Evolutionary conservation across 2,329 filamentous ascomycete species (phyloP), one percentile per base, ranked within the genome.

Genomic region (Apiospora arundinis): DNA sequence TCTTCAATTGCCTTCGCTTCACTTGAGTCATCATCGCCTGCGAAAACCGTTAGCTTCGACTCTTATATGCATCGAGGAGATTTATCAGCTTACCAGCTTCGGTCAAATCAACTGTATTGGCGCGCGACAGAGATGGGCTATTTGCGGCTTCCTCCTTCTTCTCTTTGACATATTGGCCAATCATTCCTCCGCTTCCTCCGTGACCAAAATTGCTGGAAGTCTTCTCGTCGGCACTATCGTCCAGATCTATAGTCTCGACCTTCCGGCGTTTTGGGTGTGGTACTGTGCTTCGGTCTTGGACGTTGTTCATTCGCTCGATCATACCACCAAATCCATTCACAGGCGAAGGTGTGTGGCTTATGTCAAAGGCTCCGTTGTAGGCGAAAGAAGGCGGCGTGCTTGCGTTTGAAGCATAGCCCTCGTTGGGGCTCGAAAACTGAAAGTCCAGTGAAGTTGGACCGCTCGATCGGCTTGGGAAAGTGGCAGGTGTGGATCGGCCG

Each of bases 231-330:
- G 68, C 52, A 25, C 52, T 70, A 16, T 63, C 68, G 44, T 70
- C 68, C 76, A 23, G 83, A 79, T 67, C 84, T 79, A 45, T 86
- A 83, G 67, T 85, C 83, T 86, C 83, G 11, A 88, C 81, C 78
- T 90, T 95, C 69, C 90, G 83, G 69, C 91, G 90, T 82, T 95
- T 95, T 40, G 86, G 83, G 25, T 92, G 89, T 2, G 87, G 85
- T 42, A 85, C 78, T 80, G 85, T 73, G 78, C 84, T 76, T 37
- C 95, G 92, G 69, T 92, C 87, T 74, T 93, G 88, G 18, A 97
- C 89, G 74, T 92, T 91, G 79, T 95, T 93, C 79, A 95, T 86
- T 44, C 90, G 88, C 80, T 97, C 93, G 65, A 97, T 89, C 83
- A 95, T 89, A 70, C 83, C 82, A 12, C 87, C 85, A 75, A 90